phyloP scores from a whole-genome alignment of 345 rosid genomes.

The Cardiospermum halicacabum region DNA sequence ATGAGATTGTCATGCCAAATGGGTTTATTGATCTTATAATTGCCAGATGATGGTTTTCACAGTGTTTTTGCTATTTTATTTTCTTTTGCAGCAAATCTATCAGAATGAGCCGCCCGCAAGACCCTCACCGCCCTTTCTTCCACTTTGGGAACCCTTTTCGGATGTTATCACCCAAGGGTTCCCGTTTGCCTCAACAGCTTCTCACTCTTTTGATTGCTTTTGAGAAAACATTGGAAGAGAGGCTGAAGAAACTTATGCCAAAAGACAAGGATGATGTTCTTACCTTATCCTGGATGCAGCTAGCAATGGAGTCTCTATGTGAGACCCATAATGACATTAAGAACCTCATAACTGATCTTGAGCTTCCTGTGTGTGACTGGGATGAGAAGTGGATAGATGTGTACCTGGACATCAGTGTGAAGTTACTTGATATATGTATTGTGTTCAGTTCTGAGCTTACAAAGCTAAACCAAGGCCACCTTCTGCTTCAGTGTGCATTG shows the following conservation, averaged over 20 bases:
- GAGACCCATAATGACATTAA: conserved; percentile 67
- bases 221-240: conserved; percentile 60
- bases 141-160: conserved; percentile 87
- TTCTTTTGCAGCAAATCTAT: conserved; percentile 29
- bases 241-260: conserved; percentile 57
- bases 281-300: conserved; percentile 76
- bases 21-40: neutral
- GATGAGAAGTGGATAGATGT: conserved; percentile 90
- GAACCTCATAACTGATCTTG: conserved; percentile 61
- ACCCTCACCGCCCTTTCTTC: conserved; percentile 64
- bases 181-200: conserved; percentile 58
- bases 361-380: conserved; percentile 83
- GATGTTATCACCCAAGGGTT: conserved; percentile 64
- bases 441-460: conserved; percentile 79
- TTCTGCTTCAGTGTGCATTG: conserved; percentile 60
- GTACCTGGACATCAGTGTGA: conserved; percentile 81
- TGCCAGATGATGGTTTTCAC: neutral
- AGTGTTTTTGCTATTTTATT: neutral
- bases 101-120: conserved; percentile 79
- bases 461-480: conserved; percentile 72
- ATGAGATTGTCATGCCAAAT: neutral
- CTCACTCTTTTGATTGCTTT: conserved; percentile 41
- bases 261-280: conserved; percentile 57
- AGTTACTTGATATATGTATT: conserved; percentile 73
- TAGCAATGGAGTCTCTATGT: conserved; percentile 71